Percentiles rank a stretch among this genome's conserved stretches.
Conservation (phyloP, 2,329 filamentous ascomycete genomes). For the Apiospora aurea region DNA sequence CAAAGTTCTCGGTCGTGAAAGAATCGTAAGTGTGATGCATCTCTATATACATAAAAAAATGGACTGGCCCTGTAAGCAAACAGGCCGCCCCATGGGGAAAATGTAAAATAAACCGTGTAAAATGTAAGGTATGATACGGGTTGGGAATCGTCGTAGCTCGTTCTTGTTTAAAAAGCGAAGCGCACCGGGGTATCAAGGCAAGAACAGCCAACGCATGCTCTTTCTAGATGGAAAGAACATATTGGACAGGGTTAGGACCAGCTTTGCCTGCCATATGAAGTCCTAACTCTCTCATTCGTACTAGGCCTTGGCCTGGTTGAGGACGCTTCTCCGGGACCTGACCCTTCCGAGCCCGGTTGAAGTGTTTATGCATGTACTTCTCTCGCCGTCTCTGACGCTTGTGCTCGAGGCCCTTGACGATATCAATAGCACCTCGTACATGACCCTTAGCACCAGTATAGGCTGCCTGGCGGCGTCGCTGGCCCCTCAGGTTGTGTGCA, state of each 20-base stretch:
- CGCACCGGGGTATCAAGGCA: neutral
- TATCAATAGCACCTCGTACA: constrained; percentile 93
- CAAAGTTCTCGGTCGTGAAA: constrained; percentile 15
- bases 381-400: constrained; percentile 81
- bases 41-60: constrained; percentile 21
- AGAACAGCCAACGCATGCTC: neutral
- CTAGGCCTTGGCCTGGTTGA: constrained; percentile 84
- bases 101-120: constrained; percentile 26
- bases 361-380: constrained; percentile 84
- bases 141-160: constrained; percentile 15
- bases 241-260: constrained; percentile 68
- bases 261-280: constrained; percentile 85
- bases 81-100: constrained; percentile 29
- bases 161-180: neutral
- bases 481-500: constrained; percentile 56
- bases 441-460: constrained; percentile 62
- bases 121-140: constrained; percentile 6
- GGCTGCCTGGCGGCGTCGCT: constrained; percentile 44
- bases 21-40: constrained; percentile 21
- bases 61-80: constrained; percentile 1
- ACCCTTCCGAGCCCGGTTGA: constrained; percentile 79
- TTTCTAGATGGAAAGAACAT: constrained; percentile 75
- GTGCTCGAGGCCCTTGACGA: constrained; percentile 93
- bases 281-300: constrained; percentile 92
- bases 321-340: constrained; percentile 69